phyloP scores from a whole-genome alignment of 345 rosid species.

The Noccaea bulbosa region DNA sequence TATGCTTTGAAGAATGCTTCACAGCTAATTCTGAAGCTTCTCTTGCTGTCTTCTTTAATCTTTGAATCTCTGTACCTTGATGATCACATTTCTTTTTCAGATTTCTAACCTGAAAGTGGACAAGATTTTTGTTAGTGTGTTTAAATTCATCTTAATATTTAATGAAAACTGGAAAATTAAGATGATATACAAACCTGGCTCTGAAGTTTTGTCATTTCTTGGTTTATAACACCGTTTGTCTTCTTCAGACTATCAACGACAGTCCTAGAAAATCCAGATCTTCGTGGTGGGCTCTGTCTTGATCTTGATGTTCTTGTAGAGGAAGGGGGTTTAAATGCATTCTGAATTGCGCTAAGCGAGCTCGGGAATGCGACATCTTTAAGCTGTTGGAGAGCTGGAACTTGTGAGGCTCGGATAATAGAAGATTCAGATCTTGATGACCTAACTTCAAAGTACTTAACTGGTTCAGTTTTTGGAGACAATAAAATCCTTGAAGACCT shows the following conservation, averaged over 20 bases:
- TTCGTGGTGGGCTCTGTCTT: conserved; percentile 78
- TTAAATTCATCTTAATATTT: conserved; percentile 6
- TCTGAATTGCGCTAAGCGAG: conserved; percentile 70
- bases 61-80: conserved; percentile 68
- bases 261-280: conserved; percentile 66
- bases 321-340: conserved; percentile 56
- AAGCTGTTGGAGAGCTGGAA: conserved; percentile 63
- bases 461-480: conserved; percentile 67
- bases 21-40: conserved; percentile 56
- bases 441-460: conserved; percentile 70
- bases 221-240: conserved; percentile 78
- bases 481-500: conserved; percentile 63
- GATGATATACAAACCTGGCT: conserved; percentile 55
- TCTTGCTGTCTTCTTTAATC: conserved; percentile 51
- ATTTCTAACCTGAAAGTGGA: conserved; percentile 54
- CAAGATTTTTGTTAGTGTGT: neutral
- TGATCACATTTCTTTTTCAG: conserved; percentile 67
- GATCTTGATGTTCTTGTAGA: conserved; percentile 52
- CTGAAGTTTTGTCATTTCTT: conserved; percentile 73
- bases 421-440: conserved; percentile 64
- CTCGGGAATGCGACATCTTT: conserved; percentile 80
- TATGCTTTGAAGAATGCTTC: conserved; percentile 59
- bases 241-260: conserved; percentile 83
- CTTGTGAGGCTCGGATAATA: conserved; percentile 71
- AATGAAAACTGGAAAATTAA: neutral